Evolutionary conservation across 306 rosid genomes (phyloP).

Genomic region (Cotoneaster glaucophyllus): DNA sequence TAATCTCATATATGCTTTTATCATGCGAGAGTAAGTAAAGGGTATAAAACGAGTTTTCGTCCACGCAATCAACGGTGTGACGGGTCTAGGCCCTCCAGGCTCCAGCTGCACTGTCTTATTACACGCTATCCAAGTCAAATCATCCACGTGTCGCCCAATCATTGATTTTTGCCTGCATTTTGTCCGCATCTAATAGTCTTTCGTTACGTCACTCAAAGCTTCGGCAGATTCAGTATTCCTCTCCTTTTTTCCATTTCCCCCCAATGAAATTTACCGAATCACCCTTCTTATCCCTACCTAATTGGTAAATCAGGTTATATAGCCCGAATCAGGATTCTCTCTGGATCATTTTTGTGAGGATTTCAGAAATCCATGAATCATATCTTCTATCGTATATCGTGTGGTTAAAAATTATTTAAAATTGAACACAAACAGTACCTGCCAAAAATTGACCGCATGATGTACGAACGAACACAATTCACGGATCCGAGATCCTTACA

Average conservation of each 20-base stretch:
- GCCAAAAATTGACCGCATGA: rapidly evolving
- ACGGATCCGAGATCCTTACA: too few species aligned
- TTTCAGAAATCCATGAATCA: too few species aligned
- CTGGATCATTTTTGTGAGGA: rapidly evolving
- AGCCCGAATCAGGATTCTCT: not conserved
- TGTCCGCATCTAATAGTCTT: slow-evolving; percentile 32
- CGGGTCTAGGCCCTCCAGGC: slow-evolving; percentile 13
- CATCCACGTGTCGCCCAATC: slow-evolving; percentile 41
- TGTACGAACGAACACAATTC: too few species aligned
- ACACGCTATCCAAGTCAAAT: slow-evolving; percentile 18
- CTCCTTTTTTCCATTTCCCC: not conserved
- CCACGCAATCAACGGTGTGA: slow-evolving; percentile 41
- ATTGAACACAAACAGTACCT: too few species aligned
- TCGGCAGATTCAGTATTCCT: slow-evolving; percentile 19
- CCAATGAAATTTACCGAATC: slow-evolving; percentile 18
- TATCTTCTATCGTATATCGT: rapidly evolving
- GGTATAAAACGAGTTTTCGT: slow-evolving; percentile 17
- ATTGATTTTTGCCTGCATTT: slow-evolving; percentile 20
- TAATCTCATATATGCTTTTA: not conserved
- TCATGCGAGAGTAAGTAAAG: slow-evolving; percentile 2
- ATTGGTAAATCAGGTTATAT: not conserved
- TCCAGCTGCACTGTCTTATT: slow-evolving; percentile 20
- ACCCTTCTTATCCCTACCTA: slow-evolving; percentile 12
- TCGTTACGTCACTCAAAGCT: slow-evolving; percentile 49
- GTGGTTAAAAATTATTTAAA: rapidly evolving